Evolutionary conservation across 2,329 filamentous ascomycete species (phyloP), one percentile per base, ranked within the genome.

Genomic region (Scedosporium apiospermum): DNA sequence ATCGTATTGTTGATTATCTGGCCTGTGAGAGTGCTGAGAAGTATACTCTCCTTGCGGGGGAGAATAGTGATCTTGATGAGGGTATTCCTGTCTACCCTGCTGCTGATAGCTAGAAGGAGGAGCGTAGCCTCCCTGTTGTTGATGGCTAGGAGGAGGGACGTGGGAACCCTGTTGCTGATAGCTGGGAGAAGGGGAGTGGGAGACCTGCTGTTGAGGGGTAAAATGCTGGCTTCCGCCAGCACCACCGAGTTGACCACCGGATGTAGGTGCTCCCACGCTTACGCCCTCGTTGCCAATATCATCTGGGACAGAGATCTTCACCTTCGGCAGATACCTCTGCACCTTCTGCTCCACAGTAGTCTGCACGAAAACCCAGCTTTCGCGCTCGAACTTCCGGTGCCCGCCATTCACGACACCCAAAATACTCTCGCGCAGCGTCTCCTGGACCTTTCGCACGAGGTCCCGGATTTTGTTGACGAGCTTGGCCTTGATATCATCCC

Each of bases 241-340:
- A 34, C 73, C 74, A 7, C 72, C 73, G 4, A 72, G 69, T 58
- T 75, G 70, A 14, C 67, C 59, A 18, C 64, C 69, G 34, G 68
- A 63, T 9, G 68, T 67, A n/a, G 76, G 76, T 2, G 70, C 69
- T 6, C 76, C 76, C 10, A 79, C 74, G 26, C 72, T 76, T 6
- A 79, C 77, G 51, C 76, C 76, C 67, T 79, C 77, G 57, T 79
- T 78, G 0, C 77, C 77, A 46, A 79, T 78, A 44, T 79, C 77
- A 64, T 79, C 77, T 0, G 77, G 77, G 49, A 79, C 76, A 3
- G 68, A 67, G 64, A 79, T 79, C 66, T 75, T 76, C 2, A 79
- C 77, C 64, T 76, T 76, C 63, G 77, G 77, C 23, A 79, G 68
- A 65, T 78, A 79, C 67, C 70, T 76, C 64, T 78, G 76, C 53